Conservation (phyloP, 805 yeast genomes). For the Starmerella lactis-condensi region DNA sequence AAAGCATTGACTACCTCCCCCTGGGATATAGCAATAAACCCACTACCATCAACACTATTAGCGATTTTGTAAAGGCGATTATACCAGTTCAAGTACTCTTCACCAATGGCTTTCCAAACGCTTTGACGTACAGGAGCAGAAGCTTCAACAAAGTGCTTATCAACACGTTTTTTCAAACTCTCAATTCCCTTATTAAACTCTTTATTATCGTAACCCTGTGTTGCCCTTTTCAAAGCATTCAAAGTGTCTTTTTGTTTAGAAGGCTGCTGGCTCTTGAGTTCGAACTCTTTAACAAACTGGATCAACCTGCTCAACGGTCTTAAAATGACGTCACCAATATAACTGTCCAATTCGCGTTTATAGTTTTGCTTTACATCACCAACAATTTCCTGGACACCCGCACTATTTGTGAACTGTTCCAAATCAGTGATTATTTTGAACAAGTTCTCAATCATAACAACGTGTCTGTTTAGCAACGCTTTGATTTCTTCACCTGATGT, state of each 20-base stretch:
- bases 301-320: slow-evolving; percentile 49
- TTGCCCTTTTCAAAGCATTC: slow-evolving; percentile 34
- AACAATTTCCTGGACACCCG: slow-evolving; percentile 14
- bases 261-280: slow-evolving; percentile 28
- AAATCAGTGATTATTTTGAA: slow-evolving; percentile 29
- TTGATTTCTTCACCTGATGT: slow-evolving; percentile 19
- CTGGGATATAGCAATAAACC: slow-evolving; percentile 9
- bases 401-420: slow-evolving; percentile 10
- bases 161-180: slow-evolving; percentile 38
- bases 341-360: slow-evolving; percentile 24
- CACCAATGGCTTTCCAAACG: slow-evolving; percentile 55
- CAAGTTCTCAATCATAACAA: slow-evolving; percentile 36
- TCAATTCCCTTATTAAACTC: slow-evolving; percentile 40
- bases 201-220: slow-evolving; percentile 36
- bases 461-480: slow-evolving; percentile 26
- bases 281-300: slow-evolving; percentile 47
- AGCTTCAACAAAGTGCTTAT: slow-evolving; percentile 30
- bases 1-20: slow-evolving; percentile 12
- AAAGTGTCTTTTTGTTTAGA: slow-evolving; percentile 28
- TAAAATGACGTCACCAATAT: slow-evolving; percentile 31
- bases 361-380: slow-evolving; percentile 19
- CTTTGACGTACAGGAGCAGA: slow-evolving; percentile 13
- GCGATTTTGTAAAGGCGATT: slow-evolving; percentile 37
- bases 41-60: slow-evolving; percentile 32
- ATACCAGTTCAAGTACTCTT: slow-evolving; percentile 39